phyloP scores from a whole-genome alignment of 2,329 filamentous ascomycete genomes.

The Sclerotinia minor region DNA sequence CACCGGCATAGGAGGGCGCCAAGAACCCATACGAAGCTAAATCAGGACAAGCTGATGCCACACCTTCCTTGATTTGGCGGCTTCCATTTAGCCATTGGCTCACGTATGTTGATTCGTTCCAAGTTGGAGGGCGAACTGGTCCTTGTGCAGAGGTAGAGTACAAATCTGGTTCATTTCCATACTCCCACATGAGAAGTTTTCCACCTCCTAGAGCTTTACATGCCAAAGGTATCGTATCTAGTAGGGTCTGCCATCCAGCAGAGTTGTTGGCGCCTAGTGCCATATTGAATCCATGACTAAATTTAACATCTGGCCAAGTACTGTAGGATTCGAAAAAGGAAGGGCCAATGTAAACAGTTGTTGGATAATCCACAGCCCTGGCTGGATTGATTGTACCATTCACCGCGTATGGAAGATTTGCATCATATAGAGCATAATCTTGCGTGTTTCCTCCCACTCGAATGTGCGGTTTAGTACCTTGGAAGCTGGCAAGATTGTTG shows the following conservation, averaged over 20 bases:
- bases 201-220: constrained; percentile 56
- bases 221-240: constrained; percentile 55
- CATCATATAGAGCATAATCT: constrained; percentile 62
- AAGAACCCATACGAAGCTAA: constrained; percentile 53
- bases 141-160: constrained; percentile 55
- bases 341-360: constrained; percentile 59
- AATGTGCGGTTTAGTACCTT: constrained; percentile 59
- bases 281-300: constrained; percentile 62
- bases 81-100: constrained; percentile 59
- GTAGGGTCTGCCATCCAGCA: constrained; percentile 52
- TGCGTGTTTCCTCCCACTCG: constrained; percentile 68
- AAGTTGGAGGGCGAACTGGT: constrained; percentile 52
- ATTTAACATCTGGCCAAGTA: constrained; percentile 57
- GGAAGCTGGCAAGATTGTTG: constrained; percentile 55
- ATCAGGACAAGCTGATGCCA: constrained; percentile 53
- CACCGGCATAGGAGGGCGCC: constrained; percentile 59
- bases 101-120: constrained; percentile 57
- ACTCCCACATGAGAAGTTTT: constrained; percentile 58
- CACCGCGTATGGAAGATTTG: constrained; percentile 50
- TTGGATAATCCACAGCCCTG: constrained; percentile 59
- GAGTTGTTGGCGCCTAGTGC: constrained; percentile 53
- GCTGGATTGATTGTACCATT: constrained; percentile 54
- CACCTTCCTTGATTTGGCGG: constrained; percentile 48
- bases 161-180: constrained; percentile 65
- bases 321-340: constrained; percentile 63